These are phyloP conservation scores for Volvox carteri DNA, from an alignment of 163 green algal species.

Conservation along the genomic window DNA sequence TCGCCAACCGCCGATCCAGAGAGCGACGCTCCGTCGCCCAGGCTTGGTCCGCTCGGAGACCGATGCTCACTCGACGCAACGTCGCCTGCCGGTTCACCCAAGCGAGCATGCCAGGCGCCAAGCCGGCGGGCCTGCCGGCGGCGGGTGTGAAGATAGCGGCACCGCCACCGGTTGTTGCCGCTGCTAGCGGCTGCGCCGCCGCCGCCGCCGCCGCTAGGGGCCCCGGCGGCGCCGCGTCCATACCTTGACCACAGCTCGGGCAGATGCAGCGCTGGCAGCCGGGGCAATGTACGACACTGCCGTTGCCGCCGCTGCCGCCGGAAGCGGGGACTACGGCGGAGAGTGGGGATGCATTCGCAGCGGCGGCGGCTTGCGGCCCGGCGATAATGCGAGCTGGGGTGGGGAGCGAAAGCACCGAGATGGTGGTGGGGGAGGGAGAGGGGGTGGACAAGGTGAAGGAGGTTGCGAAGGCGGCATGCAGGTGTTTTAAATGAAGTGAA, in stretches of 20 bases:
- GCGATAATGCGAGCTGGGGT: no score
- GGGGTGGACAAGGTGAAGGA: no score
- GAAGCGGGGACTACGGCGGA: no score
- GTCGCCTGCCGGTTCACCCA: neutral
- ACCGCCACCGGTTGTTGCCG: neutral
- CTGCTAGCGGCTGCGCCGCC: neutral
- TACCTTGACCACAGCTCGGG: constrained; percentile 43
- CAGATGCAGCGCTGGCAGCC: constrained; percentile 52
- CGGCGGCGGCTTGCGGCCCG: no score
- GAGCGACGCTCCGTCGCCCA: constrained; percentile 23
- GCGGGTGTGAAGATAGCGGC: neutral
- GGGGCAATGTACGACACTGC: neutral
- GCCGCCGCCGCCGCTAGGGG: neutral
- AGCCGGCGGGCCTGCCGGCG: neutral
- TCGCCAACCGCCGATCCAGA: constrained; percentile 2
- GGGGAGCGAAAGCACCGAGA: no score
- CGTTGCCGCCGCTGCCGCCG: neutral
- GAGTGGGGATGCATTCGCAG: no score
- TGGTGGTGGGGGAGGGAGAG: no score
- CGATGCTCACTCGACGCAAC: constrained; percentile 29
- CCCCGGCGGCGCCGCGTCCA: no score
- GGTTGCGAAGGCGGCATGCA: no score
- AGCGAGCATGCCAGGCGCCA: neutral
- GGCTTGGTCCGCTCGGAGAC: neutral
- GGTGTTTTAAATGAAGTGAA: no score